Evolutionary conservation across 768 basidiomycete genomes (phyloP), one percentile per base, ranked within the genome.

Genomic region (Pisolithus marmoratus): DNA sequence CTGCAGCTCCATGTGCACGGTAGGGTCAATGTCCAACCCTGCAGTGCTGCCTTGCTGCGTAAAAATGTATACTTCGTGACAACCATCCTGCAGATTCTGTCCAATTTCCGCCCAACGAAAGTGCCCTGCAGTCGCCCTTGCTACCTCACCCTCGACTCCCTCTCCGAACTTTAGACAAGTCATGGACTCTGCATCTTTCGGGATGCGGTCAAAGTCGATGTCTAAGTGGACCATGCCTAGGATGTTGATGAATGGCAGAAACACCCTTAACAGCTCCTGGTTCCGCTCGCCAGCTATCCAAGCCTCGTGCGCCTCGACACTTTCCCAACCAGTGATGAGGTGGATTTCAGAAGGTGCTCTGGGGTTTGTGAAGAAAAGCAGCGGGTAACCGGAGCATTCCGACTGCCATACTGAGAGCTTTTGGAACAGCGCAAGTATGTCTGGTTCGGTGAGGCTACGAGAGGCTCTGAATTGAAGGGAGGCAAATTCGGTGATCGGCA

Each of bases 401-500:
- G 71, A 63, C 61, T 80, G 78, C 52, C 63, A 65, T 7, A 52
- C 45, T 7, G 63, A 61, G 1, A 74, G 59, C 3, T 55, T 64
- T 8, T 47, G 48, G 49, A 80, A 65, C 49, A 70, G 60, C 11
- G 59, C 46, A 2, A 54, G 59, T 38, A 73, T 41, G n/a, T 54
- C 51, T 5, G 65, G 59, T 7, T 68, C 68, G 14, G 66, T 58
- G 31, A 67, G 49, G 40, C 61, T 62, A 47, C 69, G 50, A 0
- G 71, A 67, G 8, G 62, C 59, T 34, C 65, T 56, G 50, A 77
- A 60, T 19, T 60, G 60, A 41, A 79, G 62, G 47, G 61, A 68
- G 20, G 69, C 71, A 29, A 74, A 66, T 63, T 79, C 77, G 34
- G 73, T 76, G 52, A 79, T 66, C 8, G 75, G 55, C 76, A 78